These are phyloP conservation scores for Sarcodon aspratus DNA, from an alignment of 768 basidiomycete genomes.

Conservation along the genomic window DNA sequence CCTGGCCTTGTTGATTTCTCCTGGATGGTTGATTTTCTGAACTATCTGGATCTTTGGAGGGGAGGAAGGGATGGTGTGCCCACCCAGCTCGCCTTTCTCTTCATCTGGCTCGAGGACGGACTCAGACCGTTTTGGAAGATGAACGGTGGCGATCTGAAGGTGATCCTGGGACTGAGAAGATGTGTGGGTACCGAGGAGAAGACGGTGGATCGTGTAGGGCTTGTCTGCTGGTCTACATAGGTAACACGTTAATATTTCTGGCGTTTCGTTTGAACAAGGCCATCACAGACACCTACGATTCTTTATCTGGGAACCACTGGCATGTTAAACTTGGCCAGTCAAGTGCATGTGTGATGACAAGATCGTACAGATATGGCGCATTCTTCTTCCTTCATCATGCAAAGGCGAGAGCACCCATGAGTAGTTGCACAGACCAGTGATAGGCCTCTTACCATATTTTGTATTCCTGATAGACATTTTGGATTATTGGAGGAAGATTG, in stretches of 20 bases:
- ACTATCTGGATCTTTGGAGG: slow-evolving; percentile 75
- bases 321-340: slow-evolving; percentile 98
- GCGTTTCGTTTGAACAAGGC: background rate
- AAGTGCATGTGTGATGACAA: slow-evolving; percentile 93
- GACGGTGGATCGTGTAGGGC: slow-evolving; percentile 88
- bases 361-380: slow-evolving; percentile 94
- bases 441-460: slow-evolving; percentile 55
- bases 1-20: slow-evolving; percentile 93
- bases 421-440: background rate
- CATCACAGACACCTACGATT: slow-evolving; percentile 48
- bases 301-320: slow-evolving; percentile 98
- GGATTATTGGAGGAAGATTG: background rate
- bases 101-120: slow-evolving; percentile 75
- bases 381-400: slow-evolving; percentile 72
- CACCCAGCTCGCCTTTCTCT: slow-evolving; percentile 90
- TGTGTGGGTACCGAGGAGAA: slow-evolving; percentile 95
- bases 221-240: slow-evolving; percentile 70
- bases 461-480: slow-evolving; percentile 45
- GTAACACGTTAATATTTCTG: background rate
- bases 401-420: background rate
- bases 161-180: slow-evolving; percentile 91
- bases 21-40: slow-evolving; percentile 90
- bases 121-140: slow-evolving; percentile 77
- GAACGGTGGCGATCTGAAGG: slow-evolving; percentile 90
- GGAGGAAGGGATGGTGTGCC: slow-evolving; percentile 73